phyloP scores from a whole-genome alignment of 352 stramenopile genomes.

The Phytophthora sp. region DNA sequence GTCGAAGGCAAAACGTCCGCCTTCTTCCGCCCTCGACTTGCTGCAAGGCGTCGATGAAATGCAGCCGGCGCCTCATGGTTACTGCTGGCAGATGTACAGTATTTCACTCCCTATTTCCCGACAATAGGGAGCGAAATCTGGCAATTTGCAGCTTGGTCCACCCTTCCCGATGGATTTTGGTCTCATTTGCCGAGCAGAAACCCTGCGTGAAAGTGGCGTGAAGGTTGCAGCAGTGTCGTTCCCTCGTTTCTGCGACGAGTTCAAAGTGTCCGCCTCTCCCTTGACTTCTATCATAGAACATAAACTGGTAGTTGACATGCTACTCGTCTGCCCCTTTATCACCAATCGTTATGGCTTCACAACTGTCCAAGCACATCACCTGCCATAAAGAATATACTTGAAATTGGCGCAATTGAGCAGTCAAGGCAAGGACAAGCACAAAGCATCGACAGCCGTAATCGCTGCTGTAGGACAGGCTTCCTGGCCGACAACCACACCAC shows the following conservation, averaged over 20 bases:
- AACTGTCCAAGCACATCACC: not conserved
- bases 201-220: conserved; percentile 1
- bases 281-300: conserved; percentile 3
- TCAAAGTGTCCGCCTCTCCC: conserved; percentile 30
- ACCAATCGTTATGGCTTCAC: not conserved
- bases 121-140: too few species aligned
- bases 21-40: too few species aligned
- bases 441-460: conserved; percentile 38
- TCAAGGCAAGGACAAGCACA: conserved; percentile 19
- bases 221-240: conserved; percentile 35
- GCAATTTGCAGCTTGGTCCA: conserved; percentile 32
- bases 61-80: not conserved
- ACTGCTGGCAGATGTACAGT: too few species aligned
- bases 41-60: not conserved
- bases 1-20: conserved; percentile 18
- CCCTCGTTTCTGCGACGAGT: conserved; percentile 43
- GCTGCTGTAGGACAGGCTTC: conserved; percentile 31
- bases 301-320: conserved; percentile 1
- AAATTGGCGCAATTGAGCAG: not conserved
- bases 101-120: too few species aligned
- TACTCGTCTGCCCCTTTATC: not conserved
- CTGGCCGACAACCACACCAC: conserved; percentile 36
- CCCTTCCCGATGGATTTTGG: conserved; percentile 34
- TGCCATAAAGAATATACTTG: not conserved
- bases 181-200: conserved; percentile 16